Base-by-base conservation (phyloP, 345 rosid species). In the Melaleuca alternifolia region DNA sequence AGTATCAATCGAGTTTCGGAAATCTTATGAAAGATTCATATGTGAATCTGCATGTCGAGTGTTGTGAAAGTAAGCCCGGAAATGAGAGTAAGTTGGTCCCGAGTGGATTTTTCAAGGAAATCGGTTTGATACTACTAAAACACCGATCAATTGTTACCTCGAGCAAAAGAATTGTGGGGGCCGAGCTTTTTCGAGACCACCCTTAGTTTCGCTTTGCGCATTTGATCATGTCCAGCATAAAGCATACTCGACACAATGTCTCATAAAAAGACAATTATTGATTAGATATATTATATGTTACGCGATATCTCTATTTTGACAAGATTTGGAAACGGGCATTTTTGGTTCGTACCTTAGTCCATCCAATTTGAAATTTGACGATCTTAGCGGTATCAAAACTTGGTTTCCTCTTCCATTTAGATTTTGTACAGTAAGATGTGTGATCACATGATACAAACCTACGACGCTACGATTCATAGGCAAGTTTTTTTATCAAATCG, bases 121-220 rank as follows among this genome's bases (percentile, higher is more conserved):
- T 59, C 4, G 0, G 30, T 2, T 59, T 0, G 8, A 3, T 30
- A 59, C 6, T 3, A 4, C 9, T 26, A n/a, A 7, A 26, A 12
- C 33, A n/a, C 1, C 7, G 2, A 2, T 65, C 16, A 30, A 30
- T 65, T 8, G 12, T 7, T 16, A 44, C 12, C 46, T 65, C 3
- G 0, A 30, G 12, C 23, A 65, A 65, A 65, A 33, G 46, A 65
- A 65, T 3, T 7, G 23, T 1, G 11, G 9, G 10, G 24, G 24
- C 26, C 5, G 77, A 6, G 44, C 77, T 65, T 62, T 9, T 26
- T 62, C 23, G 8, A 62, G 6, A 7, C 30, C 44, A 62, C 30
- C 76, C 16, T 52, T 6, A 5, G 54, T 7, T 52, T 16, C 7
- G 54, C 21, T 52, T 52, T 6, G 54, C 7, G 7, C 21, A 15